These are phyloP conservation scores for Picea engelmannii DNA, from an alignment of 83 land plant genomes.

Conservation along the genomic window DNA sequence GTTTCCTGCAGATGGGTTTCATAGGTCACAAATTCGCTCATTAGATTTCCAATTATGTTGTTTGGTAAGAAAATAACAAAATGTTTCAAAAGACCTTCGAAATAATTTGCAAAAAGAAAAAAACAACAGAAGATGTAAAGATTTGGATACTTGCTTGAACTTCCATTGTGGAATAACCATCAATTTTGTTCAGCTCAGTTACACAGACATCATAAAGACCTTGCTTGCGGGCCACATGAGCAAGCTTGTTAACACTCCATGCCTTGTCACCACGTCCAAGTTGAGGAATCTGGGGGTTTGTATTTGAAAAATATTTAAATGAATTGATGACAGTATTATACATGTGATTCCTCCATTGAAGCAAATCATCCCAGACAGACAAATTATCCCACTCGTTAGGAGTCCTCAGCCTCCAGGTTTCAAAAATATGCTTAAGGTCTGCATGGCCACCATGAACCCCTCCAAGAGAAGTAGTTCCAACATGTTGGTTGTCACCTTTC, in stretches of 20 bases:
- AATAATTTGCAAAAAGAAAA: too few relatives aligned
- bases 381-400: constrained; percentile 99
- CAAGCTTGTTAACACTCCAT: constrained; percentile 99
- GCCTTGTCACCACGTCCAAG: constrained; percentile 98
- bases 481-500: constrained; percentile 82
- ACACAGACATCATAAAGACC: constrained; percentile 98
- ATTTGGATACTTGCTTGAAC: constrained; percentile 69
- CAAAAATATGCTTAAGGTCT: constrained; percentile 96
- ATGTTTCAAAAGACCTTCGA: too few relatives aligned
- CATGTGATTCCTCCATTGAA: constrained; percentile 98
- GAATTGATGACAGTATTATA: constrained; percentile 95
- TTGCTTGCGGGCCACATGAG: constrained; percentile 96
- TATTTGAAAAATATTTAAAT: constrained; percentile 78
- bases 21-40: neutral
- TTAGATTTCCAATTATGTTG: neutral
- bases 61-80: too few relatives aligned
- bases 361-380: constrained; percentile 96
- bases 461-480: constrained; percentile 56
- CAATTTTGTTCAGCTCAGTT: constrained; percentile 89
- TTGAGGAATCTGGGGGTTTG: constrained; percentile 92
- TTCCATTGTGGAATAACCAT: constrained; percentile 96
- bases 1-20: constrained; percentile 75
- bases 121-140: neutral
- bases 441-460: constrained; percentile 66
- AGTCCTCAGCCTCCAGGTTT: constrained; percentile 94